Conservation (phyloP, 129 eudicot species). For the Artemisia tridentata region DNA sequence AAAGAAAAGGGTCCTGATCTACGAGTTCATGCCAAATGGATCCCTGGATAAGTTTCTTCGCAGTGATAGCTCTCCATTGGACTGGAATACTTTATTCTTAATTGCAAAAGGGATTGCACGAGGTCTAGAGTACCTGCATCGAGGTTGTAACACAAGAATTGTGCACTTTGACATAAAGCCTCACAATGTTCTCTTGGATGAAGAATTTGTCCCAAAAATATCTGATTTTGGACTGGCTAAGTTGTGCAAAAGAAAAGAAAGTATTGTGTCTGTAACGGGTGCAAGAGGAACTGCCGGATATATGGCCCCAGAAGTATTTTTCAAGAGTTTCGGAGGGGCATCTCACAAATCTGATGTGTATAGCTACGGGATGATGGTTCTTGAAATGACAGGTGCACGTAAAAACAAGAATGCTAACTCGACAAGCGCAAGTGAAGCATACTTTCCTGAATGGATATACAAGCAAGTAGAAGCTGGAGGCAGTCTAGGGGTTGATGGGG, state of each 20-base stretch:
- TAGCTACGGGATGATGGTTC: conserved; percentile 49
- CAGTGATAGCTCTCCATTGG: neutral
- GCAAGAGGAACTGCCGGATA: conserved; percentile 39
- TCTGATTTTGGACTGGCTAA: conserved; percentile 53
- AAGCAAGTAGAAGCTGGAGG: conserved; percentile 30
- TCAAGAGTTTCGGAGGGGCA: conserved; percentile 34
- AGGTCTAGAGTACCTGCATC: conserved; percentile 48
- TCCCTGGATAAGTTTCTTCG: conserved; percentile 19
- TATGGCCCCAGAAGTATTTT: conserved; percentile 38
- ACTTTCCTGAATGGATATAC: conserved; percentile 53
- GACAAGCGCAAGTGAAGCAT: conserved; percentile 27
- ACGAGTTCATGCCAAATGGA: conserved; percentile 26
- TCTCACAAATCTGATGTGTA: conserved; percentile 60
- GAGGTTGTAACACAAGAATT: conserved; percentile 48
- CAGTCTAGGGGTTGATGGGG: neutral
- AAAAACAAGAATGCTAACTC: neutral
- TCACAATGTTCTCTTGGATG: conserved; percentile 43
- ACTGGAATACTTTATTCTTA: conserved; percentile 4
- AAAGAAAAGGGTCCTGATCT: conserved; percentile 19
- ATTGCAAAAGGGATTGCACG: conserved; percentile 42
- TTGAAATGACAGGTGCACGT: conserved; percentile 34
- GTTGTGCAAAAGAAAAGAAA: conserved; percentile 31
- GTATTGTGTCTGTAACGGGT: conserved; percentile 28
- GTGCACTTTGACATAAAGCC: conserved; percentile 54
- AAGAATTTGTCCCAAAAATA: conserved; percentile 48